A percentile compares a stretch with the other conserved stretches of the same genome.
Evolutionary conservation across 139 green algal species (phyloP).

Genomic region (Asterochloris sp.): DNA sequence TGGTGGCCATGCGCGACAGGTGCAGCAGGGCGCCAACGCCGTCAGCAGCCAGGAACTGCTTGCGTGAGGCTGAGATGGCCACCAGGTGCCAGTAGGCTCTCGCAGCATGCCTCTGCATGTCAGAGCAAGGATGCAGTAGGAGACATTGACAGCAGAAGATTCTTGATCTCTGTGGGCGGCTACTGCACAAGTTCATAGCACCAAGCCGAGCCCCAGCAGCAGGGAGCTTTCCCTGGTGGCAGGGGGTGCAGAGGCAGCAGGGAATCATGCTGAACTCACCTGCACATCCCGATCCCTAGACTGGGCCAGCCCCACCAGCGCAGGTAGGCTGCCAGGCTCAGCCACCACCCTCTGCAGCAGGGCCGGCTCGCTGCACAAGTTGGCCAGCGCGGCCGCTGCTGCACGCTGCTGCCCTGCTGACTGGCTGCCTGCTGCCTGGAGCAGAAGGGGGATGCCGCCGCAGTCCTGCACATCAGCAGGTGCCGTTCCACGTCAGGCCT

Average conservation of each 20-base stretch:
- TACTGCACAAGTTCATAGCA: background rate
- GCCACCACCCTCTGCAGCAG: conserved; percentile 29
- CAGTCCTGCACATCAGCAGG: conserved; percentile 12
- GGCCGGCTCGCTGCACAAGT: conserved; percentile 32
- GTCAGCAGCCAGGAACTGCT: background rate
- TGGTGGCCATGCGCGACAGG: background rate
- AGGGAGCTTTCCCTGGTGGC: no score
- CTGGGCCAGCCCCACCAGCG: conserved; percentile 32
- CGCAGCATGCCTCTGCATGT: background rate
- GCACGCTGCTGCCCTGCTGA: conserved; percentile 23
- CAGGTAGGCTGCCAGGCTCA: conserved; percentile 30
- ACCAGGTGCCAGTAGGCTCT: background rate
- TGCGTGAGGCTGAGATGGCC: background rate
- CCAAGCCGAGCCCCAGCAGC: background rate
- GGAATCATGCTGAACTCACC: background rate
- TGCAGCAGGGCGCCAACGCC: background rate
- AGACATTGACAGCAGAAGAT: background rate
- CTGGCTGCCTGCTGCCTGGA: background rate
- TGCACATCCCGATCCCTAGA: conserved; percentile 33
- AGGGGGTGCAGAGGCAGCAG: background rate
- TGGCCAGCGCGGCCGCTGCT: conserved; percentile 30
- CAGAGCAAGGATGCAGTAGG: no score
- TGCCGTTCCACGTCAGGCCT: conserved; percentile 2
- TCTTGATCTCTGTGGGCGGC: no score
- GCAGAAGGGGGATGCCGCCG: no score